These are phyloP conservation scores for Boletus pseudopeckii DNA, from an alignment of 768 basidiomycete genomes.

Conservation along the genomic window DNA sequence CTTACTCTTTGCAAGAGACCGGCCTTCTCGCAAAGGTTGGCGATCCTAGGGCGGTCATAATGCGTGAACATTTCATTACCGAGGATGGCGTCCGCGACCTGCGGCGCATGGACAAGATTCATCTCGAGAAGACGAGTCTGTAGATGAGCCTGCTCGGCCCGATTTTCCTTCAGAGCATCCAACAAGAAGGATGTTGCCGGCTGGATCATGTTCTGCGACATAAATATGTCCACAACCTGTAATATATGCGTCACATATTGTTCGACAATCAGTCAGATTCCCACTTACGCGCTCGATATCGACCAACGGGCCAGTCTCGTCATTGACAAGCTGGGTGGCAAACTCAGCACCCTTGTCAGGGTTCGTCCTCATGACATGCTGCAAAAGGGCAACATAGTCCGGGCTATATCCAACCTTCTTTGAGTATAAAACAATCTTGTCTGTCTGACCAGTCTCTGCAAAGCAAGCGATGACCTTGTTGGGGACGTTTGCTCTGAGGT, in stretches of 20 bases:
- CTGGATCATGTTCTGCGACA: constrained; percentile 99
- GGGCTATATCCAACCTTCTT: constrained; percentile 96
- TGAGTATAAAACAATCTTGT: constrained; percentile 96
- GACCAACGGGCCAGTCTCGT: constrained; percentile 87
- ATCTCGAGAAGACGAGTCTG: constrained; percentile 97
- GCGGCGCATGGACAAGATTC: constrained; percentile 96
- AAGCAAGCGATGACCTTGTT: constrained; percentile 99
- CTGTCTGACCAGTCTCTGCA: constrained; percentile 96
- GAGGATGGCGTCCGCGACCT: constrained; percentile 98
- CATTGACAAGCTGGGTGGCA: constrained; percentile 90
- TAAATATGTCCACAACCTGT: constrained; percentile 96
- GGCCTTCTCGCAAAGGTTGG: constrained; percentile 98
- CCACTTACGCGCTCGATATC: constrained; percentile 81
- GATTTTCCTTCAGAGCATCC: constrained; percentile 97
- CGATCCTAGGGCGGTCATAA: constrained; percentile 94
- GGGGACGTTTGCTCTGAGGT: constrained; percentile 94
- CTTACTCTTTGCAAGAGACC: constrained; percentile 88
- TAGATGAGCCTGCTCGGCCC: constrained; percentile 91
- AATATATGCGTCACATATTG: background rate
- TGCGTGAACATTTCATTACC: constrained; percentile 98
- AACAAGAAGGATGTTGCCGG: constrained; percentile 97
- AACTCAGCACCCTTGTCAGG: constrained; percentile 99
- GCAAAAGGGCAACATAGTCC: constrained; percentile 87
- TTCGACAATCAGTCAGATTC: background rate
- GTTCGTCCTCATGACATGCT: constrained; percentile 94